Evolutionary conservation across 495 filamentous ascomycete species (phyloP).

Genomic region (Tirmania nivea): DNA sequence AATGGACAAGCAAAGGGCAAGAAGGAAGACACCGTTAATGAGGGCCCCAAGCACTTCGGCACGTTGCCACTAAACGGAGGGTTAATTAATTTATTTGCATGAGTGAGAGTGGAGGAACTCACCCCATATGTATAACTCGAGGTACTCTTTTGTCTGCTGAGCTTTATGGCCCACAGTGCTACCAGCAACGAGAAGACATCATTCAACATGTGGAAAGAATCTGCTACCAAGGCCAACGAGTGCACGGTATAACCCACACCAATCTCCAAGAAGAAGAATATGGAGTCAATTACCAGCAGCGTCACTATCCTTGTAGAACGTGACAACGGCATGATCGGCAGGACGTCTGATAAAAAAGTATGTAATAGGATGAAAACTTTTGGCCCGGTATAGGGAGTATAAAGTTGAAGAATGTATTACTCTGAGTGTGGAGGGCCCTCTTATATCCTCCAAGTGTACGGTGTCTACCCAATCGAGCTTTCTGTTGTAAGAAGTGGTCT

Average conservation of each 20-base stretch:
- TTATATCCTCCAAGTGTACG: no score
- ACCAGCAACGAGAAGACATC: conserved; percentile 88
- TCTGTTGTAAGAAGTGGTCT: no score
- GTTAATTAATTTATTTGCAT: conserved; percentile 15
- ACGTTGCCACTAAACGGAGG: conserved; percentile 58
- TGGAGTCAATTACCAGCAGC: conserved; percentile 70
- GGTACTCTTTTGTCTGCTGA: conserved; percentile 56
- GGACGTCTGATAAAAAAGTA: no score
- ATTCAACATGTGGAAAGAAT: conserved; percentile 98
- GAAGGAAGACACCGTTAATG: conserved; percentile 89
- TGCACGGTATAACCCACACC: conserved; percentile 64
- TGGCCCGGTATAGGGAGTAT: no score
- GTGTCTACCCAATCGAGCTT: no score
- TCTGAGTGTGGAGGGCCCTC: no score
- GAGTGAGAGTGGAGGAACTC: conserved; percentile 20
- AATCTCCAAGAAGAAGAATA: conserved; percentile 79
- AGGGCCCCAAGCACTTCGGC: conserved; percentile 94
- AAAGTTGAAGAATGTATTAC: no score
- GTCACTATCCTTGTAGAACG: conserved; percentile 82
- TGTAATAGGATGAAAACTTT: no score
- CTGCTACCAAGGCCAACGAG: conserved; percentile 81
- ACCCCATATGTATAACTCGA: conserved; percentile 87
- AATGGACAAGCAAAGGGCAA: conserved; percentile 85
- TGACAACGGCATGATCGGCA: conserved; percentile 53
- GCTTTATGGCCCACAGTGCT: conserved; percentile 84